A percentile compares a stretch with the other conserved stretches of the same genome.
Conservation (phyloP, 768 basidiomycete genomes). For the Trametes sanguinea region DNA sequence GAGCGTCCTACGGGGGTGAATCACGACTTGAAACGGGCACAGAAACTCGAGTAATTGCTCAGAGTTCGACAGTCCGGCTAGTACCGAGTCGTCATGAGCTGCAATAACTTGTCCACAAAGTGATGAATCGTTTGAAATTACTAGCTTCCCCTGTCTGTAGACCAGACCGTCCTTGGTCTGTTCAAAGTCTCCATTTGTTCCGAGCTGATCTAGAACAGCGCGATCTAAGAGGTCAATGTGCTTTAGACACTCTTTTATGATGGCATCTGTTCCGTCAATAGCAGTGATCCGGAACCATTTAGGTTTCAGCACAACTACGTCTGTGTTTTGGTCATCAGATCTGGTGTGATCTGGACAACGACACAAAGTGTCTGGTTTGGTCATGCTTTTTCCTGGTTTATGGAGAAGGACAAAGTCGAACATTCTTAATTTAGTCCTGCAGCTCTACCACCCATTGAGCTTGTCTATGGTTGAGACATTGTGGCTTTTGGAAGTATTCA, state of each 20-base stretch:
- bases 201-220: slow-evolving; percentile 36
- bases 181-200: slow-evolving; percentile 23
- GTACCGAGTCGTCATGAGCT: slow-evolving; percentile 29
- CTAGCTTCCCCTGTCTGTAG: slow-evolving; percentile 8
- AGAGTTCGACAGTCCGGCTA: too few relatives aligned
- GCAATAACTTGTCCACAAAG: not conserved
- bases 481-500: slow-evolving; percentile 28
- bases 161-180: slow-evolving; percentile 33
- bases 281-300: not conserved
- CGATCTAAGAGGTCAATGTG: slow-evolving; percentile 29
- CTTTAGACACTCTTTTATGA: not conserved
- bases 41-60: too few relatives aligned
- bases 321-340: not conserved
- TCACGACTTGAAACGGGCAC: too few relatives aligned
- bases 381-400: slow-evolving; percentile 8
- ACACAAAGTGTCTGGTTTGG: slow-evolving; percentile 14
- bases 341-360: not conserved
- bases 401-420: slow-evolving; percentile 22
- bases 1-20: too few relatives aligned
- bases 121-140: not conserved
- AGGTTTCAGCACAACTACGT: not conserved
- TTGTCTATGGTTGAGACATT: slow-evolving; percentile 34
- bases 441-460: slow-evolving; percentile 31
- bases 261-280: not conserved
- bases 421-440: too few relatives aligned